Evolutionary conservation across 1,139 yeast genomes (phyloP).

Genomic region (Yamadazyma atlantica): DNA sequence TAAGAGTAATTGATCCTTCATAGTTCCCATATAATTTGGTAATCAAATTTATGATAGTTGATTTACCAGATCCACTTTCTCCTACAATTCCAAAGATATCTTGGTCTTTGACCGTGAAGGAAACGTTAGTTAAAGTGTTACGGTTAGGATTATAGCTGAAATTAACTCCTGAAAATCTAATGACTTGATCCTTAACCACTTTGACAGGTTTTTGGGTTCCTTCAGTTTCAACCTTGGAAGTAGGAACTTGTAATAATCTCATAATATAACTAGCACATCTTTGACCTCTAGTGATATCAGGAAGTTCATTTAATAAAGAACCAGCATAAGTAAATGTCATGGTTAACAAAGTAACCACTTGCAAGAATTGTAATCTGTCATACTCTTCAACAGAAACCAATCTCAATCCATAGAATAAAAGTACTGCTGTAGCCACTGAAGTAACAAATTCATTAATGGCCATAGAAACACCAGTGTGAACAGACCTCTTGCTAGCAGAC

Average conservation of each 20-base stretch:
- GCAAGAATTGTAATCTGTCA: constrained; percentile 54
- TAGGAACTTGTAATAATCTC: constrained; percentile 37
- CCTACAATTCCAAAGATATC: constrained; percentile 68
- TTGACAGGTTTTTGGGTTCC: constrained; percentile 22
- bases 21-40: constrained; percentile 49
- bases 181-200: constrained; percentile 16
- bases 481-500: constrained; percentile 49
- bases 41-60: constrained; percentile 59
- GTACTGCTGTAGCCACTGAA: constrained; percentile 63
- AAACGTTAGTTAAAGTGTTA: constrained; percentile 32
- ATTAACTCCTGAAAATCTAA: constrained; percentile 41
- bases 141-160: constrained; percentile 47
- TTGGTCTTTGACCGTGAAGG: constrained; percentile 41
- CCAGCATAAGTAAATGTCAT: constrained; percentile 72
- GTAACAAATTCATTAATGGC: constrained; percentile 56
- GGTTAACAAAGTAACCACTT: constrained; percentile 68
- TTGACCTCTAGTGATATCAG: constrained; percentile 76
- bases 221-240: constrained; percentile 29
- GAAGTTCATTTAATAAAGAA: constrained; percentile 59
- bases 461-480: constrained; percentile 62
- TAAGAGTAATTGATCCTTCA: constrained; percentile 32
- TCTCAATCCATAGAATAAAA: constrained; percentile 74
- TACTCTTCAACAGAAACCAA: constrained; percentile 61
- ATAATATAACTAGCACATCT: constrained; percentile 62
- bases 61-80: constrained; percentile 79